A percentile compares a stretch with the other conserved stretches of the same genome.
Evolutionary conservation across 1,284 basidiomycete species (phyloP).

Genomic region (Heterobasidion parviporum): DNA sequence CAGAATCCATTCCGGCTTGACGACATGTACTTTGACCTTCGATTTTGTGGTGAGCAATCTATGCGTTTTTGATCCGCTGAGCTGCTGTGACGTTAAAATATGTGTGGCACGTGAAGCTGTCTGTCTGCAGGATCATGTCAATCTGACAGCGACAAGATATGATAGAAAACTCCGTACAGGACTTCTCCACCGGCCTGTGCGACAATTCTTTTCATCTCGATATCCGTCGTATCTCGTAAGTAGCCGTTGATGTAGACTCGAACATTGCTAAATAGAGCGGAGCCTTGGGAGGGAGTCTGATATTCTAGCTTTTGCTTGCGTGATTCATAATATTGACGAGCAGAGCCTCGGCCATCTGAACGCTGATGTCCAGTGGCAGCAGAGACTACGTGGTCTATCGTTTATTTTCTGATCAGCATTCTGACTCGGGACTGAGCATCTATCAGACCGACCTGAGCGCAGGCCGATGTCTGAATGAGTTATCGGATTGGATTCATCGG

Average conservation of each 20-base stretch:
- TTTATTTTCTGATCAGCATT: slow-evolving; percentile 2
- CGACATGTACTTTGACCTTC: slow-evolving; percentile 40
- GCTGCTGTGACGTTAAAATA: slow-evolving; percentile 59
- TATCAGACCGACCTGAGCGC: slow-evolving; percentile 39
- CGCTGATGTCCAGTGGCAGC: slow-evolving; percentile 63
- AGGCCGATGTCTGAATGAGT: slow-evolving; percentile 58
- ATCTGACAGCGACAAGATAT: neutral
- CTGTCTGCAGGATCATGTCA: slow-evolving; percentile 24
- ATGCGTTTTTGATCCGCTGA: slow-evolving; percentile 60
- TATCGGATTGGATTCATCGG: slow-evolving; percentile 58
- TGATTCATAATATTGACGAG: slow-evolving; percentile 31
- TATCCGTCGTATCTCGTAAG: slow-evolving; percentile 59
- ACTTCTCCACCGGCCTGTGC: slow-evolving; percentile 46
- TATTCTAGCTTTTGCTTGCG: slow-evolving; percentile 42
- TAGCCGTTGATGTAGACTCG: slow-evolving; percentile 61
- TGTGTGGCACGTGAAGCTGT: slow-evolving; percentile 58
- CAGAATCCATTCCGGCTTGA: slow-evolving; percentile 64
- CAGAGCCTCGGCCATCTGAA: slow-evolving; percentile 36
- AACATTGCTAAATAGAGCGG: slow-evolving; percentile 5
- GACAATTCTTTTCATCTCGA: slow-evolving; percentile 62
- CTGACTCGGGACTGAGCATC: neutral
- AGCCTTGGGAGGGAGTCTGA: slow-evolving; percentile 23
- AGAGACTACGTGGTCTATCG: slow-evolving; percentile 48
- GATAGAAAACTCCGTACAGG: slow-evolving; percentile 28
- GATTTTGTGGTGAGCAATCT: slow-evolving; percentile 43